phyloP scores from a whole-genome alignment of 306 rosid species.

The Vigna mungo region DNA sequence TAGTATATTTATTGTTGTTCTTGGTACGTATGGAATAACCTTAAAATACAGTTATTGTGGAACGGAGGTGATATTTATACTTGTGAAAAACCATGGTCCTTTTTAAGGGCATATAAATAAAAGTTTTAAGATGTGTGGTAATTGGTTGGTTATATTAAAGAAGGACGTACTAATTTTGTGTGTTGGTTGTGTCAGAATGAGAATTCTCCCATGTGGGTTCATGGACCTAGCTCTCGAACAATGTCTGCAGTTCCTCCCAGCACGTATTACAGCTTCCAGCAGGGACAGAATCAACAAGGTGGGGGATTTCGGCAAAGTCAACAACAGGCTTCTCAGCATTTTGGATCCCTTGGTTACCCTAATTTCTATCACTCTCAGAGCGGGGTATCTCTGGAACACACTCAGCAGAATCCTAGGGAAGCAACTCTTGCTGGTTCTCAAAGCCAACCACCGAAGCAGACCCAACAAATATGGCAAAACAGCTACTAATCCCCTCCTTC shows the following conservation, averaged over 20 bases:
- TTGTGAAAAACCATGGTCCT: background rate
- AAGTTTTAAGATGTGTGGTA: background rate
- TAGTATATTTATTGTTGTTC: too few species aligned
- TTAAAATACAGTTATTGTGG: too few species aligned
- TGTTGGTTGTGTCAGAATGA: constrained; percentile 68
- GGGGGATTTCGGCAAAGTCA: constrained; percentile 88
- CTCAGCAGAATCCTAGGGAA: constrained; percentile 88
- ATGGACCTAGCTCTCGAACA: constrained; percentile 92
- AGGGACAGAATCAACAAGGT: constrained; percentile 91
- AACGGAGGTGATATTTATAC: too few species aligned
- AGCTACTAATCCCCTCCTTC: constrained; percentile 66
- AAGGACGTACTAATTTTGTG: background rate
- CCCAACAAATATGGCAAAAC: constrained; percentile 98
- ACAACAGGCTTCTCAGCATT: constrained; percentile 85
- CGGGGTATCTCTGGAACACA: constrained; percentile 82
- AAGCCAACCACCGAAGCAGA: constrained; percentile 86
- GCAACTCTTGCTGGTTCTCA: constrained; percentile 77
- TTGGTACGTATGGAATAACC: too few species aligned
- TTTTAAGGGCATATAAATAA: background rate
- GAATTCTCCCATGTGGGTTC: constrained; percentile 96
- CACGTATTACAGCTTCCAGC: constrained; percentile 90
- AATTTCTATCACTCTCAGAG: constrained; percentile 87
- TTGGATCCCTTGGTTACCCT: constrained; percentile 72
- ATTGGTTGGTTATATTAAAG: constrained; percentile 18
- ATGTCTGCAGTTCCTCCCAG: constrained; percentile 85